A percentile compares a stretch with the other conserved stretches of the same genome.
Conservation (phyloP, 768 basidiomycete species). For the Kwoniella dejecticola region DNA sequence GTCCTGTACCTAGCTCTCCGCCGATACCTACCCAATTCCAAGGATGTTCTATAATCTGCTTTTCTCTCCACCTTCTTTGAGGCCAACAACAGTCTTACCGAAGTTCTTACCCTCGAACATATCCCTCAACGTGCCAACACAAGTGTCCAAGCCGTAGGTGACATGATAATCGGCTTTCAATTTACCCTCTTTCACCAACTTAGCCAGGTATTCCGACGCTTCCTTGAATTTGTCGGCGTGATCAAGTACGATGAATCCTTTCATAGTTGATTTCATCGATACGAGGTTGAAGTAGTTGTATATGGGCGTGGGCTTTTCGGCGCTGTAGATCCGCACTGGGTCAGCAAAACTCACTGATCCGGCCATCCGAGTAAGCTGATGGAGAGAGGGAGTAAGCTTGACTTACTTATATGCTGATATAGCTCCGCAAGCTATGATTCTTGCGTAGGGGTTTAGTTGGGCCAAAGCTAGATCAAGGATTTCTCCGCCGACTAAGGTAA, state of each 20-base stretch:
- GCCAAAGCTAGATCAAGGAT: constrained; percentile 77
- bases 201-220: constrained; percentile 42
- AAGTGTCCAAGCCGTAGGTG: constrained; percentile 35
- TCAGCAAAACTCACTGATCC: too few relatives aligned
- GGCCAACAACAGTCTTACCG: constrained; percentile 24
- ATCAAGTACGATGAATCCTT: constrained; percentile 85
- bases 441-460: constrained; percentile 72
- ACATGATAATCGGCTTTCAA: constrained; percentile 48
- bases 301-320: constrained; percentile 54
- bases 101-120: constrained; percentile 39
- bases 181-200: constrained; percentile 40
- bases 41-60: constrained; percentile 23
- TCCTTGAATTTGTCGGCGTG: constrained; percentile 59
- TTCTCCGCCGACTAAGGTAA: constrained; percentile 65
- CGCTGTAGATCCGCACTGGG: constrained; percentile 16
- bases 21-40: too few relatives aligned
- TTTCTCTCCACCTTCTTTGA: constrained; percentile 10
- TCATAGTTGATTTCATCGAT: constrained; percentile 71
- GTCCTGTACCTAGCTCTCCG: too few relatives aligned
- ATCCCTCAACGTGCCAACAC: constrained; percentile 37
- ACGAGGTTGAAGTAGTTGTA: constrained; percentile 71
- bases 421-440: constrained; percentile 81
- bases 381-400: too few relatives aligned
- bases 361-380: too few relatives aligned
- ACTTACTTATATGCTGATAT: constrained; percentile 70